These are phyloP conservation scores for Neobulgaria alba DNA, from an alignment of 2,329 filamentous ascomycete genomes.

Conservation along the genomic window DNA sequence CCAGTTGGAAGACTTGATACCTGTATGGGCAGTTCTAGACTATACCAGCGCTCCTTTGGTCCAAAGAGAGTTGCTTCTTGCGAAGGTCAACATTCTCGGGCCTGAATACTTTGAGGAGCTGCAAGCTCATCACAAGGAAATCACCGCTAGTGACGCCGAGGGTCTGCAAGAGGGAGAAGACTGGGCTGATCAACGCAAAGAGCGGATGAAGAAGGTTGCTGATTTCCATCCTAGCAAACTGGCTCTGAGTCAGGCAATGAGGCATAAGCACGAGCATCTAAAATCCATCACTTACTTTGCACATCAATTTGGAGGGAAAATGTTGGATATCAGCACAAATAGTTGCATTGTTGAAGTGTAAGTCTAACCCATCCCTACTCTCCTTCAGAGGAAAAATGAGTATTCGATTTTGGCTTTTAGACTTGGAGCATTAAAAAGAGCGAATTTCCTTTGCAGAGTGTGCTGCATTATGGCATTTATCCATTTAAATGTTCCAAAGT, in stretches of 20 bases:
- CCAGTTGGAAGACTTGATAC: conserved; percentile 92
- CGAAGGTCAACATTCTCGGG: conserved; percentile 93
- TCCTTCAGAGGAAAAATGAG: no score
- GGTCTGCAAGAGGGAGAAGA: conserved; percentile 33
- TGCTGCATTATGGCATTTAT: no score
- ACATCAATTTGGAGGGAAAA: conserved; percentile 96
- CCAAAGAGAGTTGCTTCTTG: conserved; percentile 88
- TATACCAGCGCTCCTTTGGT: conserved; percentile 90
- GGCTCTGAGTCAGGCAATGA: conserved; percentile 76
- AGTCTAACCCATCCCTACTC: conserved; percentile 32
- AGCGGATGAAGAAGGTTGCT: conserved; percentile 12
- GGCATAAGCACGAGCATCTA: conserved; percentile 96
- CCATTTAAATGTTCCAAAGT: no score
- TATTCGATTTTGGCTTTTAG: no score
- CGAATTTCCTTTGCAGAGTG: no score
- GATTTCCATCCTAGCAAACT: conserved; percentile 90
- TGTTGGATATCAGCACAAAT: conserved; percentile 94
- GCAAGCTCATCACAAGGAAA: conserved; percentile 89
- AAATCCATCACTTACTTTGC: conserved; percentile 93
- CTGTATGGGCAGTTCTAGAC: conserved; percentile 96
- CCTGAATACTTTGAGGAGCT: conserved; percentile 98
- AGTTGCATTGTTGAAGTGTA: conserved; percentile 98
- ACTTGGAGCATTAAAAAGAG: no score
- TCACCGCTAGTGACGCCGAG: conserved; percentile 43
- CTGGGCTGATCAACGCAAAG: conserved; percentile 24